Percentiles rank a stretch among this genome's conserved stretches.
phyloP scores from a whole-genome alignment of 768 basidiomycete genomes.

The Tylopilus sp. region DNA sequence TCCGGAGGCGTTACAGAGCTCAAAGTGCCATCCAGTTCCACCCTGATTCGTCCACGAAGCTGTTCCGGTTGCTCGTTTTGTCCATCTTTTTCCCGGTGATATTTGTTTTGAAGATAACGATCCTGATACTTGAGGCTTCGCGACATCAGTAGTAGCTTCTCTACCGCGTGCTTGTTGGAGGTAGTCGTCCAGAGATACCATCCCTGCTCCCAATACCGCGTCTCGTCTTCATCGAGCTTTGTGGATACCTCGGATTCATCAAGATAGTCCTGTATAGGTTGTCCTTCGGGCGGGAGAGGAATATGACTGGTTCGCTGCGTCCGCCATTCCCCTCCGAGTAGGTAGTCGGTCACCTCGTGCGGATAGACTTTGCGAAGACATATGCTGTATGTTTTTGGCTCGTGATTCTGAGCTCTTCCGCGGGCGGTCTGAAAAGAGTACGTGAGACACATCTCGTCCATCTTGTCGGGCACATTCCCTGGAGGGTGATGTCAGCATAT shows the following conservation, averaged over 20 bases:
- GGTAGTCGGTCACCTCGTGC: constrained; percentile 58
- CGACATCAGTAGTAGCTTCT: constrained; percentile 60
- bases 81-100: constrained; percentile 45
- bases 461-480: constrained; percentile 57
- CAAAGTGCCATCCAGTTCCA: constrained; percentile 28
- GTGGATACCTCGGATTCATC: constrained; percentile 14
- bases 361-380: constrained; percentile 66
- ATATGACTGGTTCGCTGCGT: constrained; percentile 48
- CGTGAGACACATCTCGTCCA: constrained; percentile 63
- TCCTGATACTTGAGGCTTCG: constrained; percentile 49
- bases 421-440: constrained; percentile 57
- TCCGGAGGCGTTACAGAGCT: constrained; percentile 22
- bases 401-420: constrained; percentile 47
- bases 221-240: constrained; percentile 34
- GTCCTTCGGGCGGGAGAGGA: constrained; percentile 67
- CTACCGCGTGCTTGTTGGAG: constrained; percentile 48
- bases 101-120: constrained; percentile 27
- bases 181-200: constrained; percentile 71
- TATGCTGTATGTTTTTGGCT: constrained; percentile 55
- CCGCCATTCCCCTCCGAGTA: constrained; percentile 36
- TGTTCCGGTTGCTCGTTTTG: constrained; percentile 46
- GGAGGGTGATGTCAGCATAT: background rate
- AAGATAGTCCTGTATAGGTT: constrained; percentile 33
- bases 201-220: constrained; percentile 65
- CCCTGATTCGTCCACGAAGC: constrained; percentile 19